Evolutionary conservation across 495 filamentous ascomycete species (phyloP).

Genomic region (Penicillium coprophilum): DNA sequence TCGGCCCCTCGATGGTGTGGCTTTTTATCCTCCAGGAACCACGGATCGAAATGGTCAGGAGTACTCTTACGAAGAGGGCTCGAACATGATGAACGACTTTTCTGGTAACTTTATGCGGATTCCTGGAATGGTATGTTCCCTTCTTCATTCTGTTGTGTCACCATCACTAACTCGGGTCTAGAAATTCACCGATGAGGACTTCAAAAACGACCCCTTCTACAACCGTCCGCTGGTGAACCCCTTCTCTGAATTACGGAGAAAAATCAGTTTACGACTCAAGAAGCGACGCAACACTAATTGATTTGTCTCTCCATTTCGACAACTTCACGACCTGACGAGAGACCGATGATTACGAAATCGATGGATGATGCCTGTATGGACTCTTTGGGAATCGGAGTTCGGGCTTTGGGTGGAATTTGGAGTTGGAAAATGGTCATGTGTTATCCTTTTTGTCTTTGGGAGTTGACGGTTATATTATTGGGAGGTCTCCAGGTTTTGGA

Average conservation of each 20-base stretch:
- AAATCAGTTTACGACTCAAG: slow-evolving; percentile 36
- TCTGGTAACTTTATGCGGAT: slow-evolving; percentile 41
- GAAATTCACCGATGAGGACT: slow-evolving; percentile 51
- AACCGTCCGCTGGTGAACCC: slow-evolving; percentile 35
- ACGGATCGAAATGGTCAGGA: slow-evolving; percentile 63
- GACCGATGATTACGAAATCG: slow-evolving; percentile 2
- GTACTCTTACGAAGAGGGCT: slow-evolving; percentile 82
- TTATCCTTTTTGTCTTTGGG: neutral
- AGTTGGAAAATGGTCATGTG: neutral
- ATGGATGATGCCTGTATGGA: slow-evolving; percentile 5
- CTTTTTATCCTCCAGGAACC: slow-evolving; percentile 70
- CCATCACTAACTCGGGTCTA: slow-evolving; percentile 15
- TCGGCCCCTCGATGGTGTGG: slow-evolving; percentile 81
- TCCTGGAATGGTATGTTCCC: slow-evolving; percentile 34
- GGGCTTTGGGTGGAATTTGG: neutral
- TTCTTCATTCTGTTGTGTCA: neutral
- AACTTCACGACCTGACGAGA: slow-evolving; percentile 12
- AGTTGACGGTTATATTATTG: neutral
- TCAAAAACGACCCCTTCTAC: slow-evolving; percentile 50
- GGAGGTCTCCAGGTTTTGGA: neutral
- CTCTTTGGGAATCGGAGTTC: slow-evolving; percentile 5
- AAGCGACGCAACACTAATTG: slow-evolving; percentile 31
- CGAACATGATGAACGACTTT: slow-evolving; percentile 73
- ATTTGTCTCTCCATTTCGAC: slow-evolving; percentile 5
- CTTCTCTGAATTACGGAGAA: slow-evolving; percentile 34